phyloP scores from a whole-genome alignment of 2,329 filamentous ascomycete genomes.

The Pseudogymnoascus sp. region DNA sequence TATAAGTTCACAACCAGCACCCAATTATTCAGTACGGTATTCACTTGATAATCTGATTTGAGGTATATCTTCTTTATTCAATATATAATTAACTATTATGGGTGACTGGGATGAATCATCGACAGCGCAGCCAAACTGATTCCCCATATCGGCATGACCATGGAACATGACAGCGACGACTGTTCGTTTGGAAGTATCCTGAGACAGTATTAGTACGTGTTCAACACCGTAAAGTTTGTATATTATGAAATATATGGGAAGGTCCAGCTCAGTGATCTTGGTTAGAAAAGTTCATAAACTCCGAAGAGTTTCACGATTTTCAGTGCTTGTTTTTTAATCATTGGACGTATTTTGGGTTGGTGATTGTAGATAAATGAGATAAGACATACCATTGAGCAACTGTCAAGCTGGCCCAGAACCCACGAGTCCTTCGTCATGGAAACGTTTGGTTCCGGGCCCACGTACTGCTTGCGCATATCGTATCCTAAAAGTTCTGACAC shows the following conservation, averaged over 20 bases:
- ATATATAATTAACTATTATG: neutral
- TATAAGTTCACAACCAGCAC: neutral
- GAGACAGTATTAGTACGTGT: neutral
- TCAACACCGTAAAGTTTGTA: constrained; percentile 9
- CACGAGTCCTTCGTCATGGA: neutral
- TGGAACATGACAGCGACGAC: neutral
- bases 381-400: neutral
- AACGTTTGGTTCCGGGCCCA: neutral
- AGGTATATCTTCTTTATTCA: constrained; percentile 5
- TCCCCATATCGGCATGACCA: neutral
- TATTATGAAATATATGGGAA: constrained; percentile 7
- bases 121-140: neutral
- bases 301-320: constrained; percentile 31
- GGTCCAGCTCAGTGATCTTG: constrained; percentile 32
- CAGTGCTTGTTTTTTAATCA: constrained; percentile 33
- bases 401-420: neutral
- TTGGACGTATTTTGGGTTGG: constrained; percentile 13
- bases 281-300: constrained; percentile 30
- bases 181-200: neutral
- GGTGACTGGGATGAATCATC: neutral
- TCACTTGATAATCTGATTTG: neutral
- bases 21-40: neutral
- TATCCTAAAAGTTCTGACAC: neutral
- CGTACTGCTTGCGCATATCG: neutral
- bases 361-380: neutral